Conservation (phyloP, 768 basidiomycete species). For the Podaxis carcinomalis region DNA sequence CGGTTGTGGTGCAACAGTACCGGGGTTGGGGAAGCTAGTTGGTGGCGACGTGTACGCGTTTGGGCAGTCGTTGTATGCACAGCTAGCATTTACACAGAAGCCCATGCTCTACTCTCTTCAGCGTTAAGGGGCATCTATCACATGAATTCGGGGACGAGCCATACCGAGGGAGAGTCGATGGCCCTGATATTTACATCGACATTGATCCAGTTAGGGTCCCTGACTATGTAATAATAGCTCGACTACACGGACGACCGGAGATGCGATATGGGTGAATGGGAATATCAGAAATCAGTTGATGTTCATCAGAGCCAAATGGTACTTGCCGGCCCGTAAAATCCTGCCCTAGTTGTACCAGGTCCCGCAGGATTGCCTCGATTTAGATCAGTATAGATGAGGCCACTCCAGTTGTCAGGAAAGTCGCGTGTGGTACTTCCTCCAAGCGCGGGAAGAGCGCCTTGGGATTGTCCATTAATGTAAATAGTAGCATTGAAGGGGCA, state of each 20-base stretch:
- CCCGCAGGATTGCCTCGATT: constrained; percentile 20
- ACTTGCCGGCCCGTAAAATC: constrained; percentile 18
- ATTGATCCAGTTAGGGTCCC: constrained; percentile 22
- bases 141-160: not conserved
- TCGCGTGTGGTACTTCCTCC: constrained; percentile 15
- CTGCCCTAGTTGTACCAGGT: constrained; percentile 20
- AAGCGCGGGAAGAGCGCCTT: constrained; percentile 16
- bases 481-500: constrained; percentile 20
- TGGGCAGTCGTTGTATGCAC: constrained; percentile 18
- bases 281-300: not conserved
- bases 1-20: constrained; percentile 14
- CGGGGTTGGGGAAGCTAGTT: constrained; percentile 18
- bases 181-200: constrained; percentile 18
- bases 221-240: constrained; percentile 23
- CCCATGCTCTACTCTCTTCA: constrained; percentile 10
- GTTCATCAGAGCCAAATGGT: not conserved
- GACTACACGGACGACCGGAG: not conserved
- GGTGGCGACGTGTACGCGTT: constrained; percentile 21
- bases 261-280: not conserved
- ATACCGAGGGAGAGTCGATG: constrained; percentile 18
- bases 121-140: not conserved
- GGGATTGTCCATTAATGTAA: constrained; percentile 20
- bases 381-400: constrained; percentile 22
- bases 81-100: constrained; percentile 18
- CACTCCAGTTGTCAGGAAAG: constrained; percentile 18